A percentile compares a stretch with the other conserved stretches of the same genome.
These are phyloP conservation scores for Zizania palustris DNA, from an alignment of 202 grass and related monocot species.

Conservation along the genomic window DNA sequence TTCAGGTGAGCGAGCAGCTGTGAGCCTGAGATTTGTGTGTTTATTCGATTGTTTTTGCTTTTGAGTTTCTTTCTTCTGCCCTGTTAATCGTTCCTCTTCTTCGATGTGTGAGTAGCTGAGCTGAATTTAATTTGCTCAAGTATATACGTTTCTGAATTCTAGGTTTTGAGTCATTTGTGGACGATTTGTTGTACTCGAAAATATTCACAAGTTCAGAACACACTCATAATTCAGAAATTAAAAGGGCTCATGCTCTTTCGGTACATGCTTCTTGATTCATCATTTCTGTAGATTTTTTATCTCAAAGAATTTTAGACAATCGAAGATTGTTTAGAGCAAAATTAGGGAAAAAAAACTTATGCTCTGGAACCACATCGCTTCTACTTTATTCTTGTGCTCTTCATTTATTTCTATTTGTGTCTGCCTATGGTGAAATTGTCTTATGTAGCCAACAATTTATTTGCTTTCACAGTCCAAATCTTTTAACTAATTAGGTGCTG, in stretches of 20 bases:
- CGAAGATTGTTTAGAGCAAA: neutral
- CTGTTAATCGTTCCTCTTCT: neutral
- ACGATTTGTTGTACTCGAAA: neutral
- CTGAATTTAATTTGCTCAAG: neutral
- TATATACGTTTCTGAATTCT: neutral
- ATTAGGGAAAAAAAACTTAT: neutral
- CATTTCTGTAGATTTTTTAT: neutral
- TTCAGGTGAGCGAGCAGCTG: conserved; percentile 31
- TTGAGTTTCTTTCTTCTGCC: neutral
- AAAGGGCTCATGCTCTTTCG: neutral
- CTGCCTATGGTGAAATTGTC: neutral
- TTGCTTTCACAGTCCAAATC: neutral
- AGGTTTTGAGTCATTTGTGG: neutral
- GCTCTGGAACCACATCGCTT: neutral
- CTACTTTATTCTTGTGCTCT: neutral
- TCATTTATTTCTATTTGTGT: neutral
- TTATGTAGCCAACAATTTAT: neutral
- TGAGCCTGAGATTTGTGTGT: neutral
- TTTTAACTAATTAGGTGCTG: too few relatives aligned
- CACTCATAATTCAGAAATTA: neutral
- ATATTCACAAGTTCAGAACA: neutral
- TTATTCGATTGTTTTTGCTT: neutral
- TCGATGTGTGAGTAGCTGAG: neutral
- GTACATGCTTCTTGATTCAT: neutral
- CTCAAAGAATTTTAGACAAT: neutral